A percentile compares a stretch with the other conserved stretches of the same genome.
These are phyloP conservation scores for Hemisphaericaspora lyxosophila DNA, from an alignment of 1,139 yeast species.

Conservation along the genomic window DNA sequence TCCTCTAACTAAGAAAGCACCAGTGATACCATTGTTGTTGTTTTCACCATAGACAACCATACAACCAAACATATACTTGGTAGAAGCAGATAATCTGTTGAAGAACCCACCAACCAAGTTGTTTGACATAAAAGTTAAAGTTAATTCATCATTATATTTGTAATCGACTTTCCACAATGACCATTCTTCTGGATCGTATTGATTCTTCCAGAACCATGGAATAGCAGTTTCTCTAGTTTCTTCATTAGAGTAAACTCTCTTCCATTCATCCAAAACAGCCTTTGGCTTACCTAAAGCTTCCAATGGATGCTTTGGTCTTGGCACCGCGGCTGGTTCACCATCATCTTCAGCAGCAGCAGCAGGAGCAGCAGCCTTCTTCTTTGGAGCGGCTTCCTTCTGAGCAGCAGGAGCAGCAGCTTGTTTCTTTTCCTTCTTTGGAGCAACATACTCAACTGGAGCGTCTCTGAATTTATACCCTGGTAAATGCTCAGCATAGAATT, in stretches of 20 bases:
- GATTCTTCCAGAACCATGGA: conserved; percentile 96
- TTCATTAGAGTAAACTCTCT: conserved; percentile 95
- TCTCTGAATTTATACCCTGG: conserved; percentile 57
- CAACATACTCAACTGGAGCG: conserved; percentile 64
- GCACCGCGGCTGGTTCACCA: conserved; percentile 32
- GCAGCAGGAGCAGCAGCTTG: conserved; percentile 24
- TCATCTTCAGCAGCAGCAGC: conserved; percentile 45
- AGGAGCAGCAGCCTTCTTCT: conserved; percentile 27
- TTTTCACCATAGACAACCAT: conserved; percentile 96
- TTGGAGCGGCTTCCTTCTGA: conserved; percentile 42
- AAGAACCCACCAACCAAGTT: conserved; percentile 98
- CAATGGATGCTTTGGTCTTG: conserved; percentile 81
- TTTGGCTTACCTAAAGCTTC: conserved; percentile 75
- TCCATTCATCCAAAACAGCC: conserved; percentile 88
- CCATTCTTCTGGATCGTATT: conserved; percentile 90
- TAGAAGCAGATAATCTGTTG: conserved; percentile 88
- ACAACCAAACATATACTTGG: conserved; percentile 92
- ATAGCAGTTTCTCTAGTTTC: conserved; percentile 93
- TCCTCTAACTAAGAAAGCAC: conserved; percentile 95
- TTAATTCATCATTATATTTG: conserved; percentile 97
- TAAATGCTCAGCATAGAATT: conserved; percentile 45
- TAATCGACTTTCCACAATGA: conserved; percentile 93
- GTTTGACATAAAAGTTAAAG: conserved; percentile 97
- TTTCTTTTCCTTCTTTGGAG: conserved; percentile 83
- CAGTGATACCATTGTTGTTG: conserved; percentile 97